Percentiles rank a stretch among this genome's conserved stretches.
phyloP scores from a whole-genome alignment of 2,329 filamentous ascomycete species.

The Alternaria sp. region DNA sequence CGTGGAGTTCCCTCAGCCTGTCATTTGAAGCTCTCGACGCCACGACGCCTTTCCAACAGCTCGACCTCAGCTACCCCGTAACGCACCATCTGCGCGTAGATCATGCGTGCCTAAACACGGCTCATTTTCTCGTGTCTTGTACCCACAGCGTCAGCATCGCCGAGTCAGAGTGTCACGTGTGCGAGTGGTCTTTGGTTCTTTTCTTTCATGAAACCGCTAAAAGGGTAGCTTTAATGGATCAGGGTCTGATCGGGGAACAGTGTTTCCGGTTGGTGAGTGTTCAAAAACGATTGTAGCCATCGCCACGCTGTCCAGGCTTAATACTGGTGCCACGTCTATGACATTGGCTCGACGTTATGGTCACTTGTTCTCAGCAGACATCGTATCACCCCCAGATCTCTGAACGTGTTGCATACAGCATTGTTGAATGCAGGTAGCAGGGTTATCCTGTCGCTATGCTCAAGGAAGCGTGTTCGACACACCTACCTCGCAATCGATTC shows the following conservation, averaged over 20 bases:
- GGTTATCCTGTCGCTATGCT: not conserved
- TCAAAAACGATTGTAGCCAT: not conserved
- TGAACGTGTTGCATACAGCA: not conserved
- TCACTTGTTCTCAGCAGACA: not conserved
- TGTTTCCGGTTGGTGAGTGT: too few species aligned
- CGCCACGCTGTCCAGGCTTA: too few species aligned
- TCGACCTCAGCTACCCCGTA: slow-evolving; percentile 5
- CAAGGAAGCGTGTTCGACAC: not conserved
- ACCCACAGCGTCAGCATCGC: not conserved
- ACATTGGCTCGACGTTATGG: not conserved
- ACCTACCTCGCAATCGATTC: slow-evolving; percentile 1
- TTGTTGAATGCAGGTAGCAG: not conserved
- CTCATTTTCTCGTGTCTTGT: not conserved
- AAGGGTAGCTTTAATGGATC: not conserved
- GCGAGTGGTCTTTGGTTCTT: not conserved
- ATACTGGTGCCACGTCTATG: not conserved
- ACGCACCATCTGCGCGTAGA: not conserved
- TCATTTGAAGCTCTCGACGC: slow-evolving; percentile 6
- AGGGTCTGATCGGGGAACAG: not conserved
- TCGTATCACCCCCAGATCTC: not conserved
- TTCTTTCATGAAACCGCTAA: not conserved
- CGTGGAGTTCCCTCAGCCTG: slow-evolving; percentile 7
- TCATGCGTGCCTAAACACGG: not conserved
- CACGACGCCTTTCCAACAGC: not conserved
- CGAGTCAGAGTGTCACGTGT: not conserved